Percentiles rank a stretch among this genome's conserved stretches.
phyloP scores from a whole-genome alignment of 306 rosid species.

The Parietaria judaica region DNA sequence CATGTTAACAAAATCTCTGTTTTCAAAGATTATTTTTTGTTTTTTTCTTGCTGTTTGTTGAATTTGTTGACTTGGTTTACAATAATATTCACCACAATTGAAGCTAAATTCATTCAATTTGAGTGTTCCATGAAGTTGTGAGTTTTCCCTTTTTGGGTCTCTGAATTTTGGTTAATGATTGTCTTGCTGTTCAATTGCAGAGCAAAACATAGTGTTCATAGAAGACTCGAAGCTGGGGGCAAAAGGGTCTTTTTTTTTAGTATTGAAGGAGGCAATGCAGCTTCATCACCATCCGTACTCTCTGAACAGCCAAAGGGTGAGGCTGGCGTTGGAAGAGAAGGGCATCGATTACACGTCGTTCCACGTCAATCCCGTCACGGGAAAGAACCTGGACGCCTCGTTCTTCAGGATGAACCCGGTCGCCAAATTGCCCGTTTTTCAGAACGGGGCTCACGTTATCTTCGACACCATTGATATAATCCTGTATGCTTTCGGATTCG shows the following conservation, averaged over 20 bases:
- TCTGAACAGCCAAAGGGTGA: conserved; percentile 80
- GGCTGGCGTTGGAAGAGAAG: conserved; percentile 88
- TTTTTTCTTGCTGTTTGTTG: conserved; percentile 4
- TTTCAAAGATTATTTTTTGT: not conserved
- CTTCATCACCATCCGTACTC: conserved; percentile 90
- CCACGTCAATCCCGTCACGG: conserved; percentile 88
- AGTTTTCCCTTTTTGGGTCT: not conserved
- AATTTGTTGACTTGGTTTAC: not conserved
- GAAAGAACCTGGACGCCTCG: conserved; percentile 72
- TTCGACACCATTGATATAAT: conserved; percentile 71
- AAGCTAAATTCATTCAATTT: not conserved
- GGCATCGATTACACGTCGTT: conserved; percentile 76
- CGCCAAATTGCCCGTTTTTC: conserved; percentile 78
- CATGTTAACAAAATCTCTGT: not conserved
- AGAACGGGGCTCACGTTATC: conserved; percentile 76
- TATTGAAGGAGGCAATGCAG: conserved; percentile 53
- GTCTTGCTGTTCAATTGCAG: conserved; percentile 31
- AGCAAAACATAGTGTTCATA: conserved; percentile 2
- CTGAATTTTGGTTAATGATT: not conserved
- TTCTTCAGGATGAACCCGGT: conserved; percentile 70
- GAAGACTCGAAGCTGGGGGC: conserved; percentile 12
- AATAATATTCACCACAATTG: not conserved
- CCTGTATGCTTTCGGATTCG: conserved; percentile 43
- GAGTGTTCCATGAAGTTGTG: not conserved
- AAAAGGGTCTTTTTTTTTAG: conserved; percentile 7